Evolutionary conservation across 352 stramenopile genomes (phyloP).

Genomic region (Globisporangium carolinianum): DNA sequence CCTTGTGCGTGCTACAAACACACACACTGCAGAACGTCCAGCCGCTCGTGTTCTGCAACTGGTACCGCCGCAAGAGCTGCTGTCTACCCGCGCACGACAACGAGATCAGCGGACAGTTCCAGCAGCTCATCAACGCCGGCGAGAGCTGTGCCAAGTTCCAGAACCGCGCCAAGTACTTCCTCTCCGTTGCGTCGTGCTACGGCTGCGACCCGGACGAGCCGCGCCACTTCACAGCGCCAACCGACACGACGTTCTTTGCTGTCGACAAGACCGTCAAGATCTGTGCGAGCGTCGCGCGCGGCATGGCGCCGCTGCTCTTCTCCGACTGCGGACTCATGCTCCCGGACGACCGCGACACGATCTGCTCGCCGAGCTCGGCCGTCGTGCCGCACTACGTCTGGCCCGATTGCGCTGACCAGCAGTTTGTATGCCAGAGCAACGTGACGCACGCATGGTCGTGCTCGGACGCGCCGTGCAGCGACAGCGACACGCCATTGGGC

Average conservation of each 20-base stretch:
- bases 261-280: slow-evolving; percentile 54
- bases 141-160: slow-evolving; percentile 63
- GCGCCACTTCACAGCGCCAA: slow-evolving; percentile 26
- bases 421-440: slow-evolving; percentile 47
- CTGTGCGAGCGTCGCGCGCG: slow-evolving; percentile 37
- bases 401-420: slow-evolving; percentile 41
- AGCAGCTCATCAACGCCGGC: slow-evolving; percentile 52
- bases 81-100: slow-evolving; percentile 60
- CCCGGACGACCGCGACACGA: slow-evolving; percentile 43
- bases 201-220: slow-evolving; percentile 36
- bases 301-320: slow-evolving; percentile 44
- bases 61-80: slow-evolving; percentile 53
- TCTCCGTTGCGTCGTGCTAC: slow-evolving; percentile 38
- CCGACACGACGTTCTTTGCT: slow-evolving; percentile 56
- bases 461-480: slow-evolving; percentile 32
- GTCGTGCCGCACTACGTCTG: slow-evolving; percentile 51
- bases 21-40: slow-evolving; percentile 31
- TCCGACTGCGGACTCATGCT: slow-evolving; percentile 57
- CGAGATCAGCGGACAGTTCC: slow-evolving; percentile 54
- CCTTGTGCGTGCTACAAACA: neutral
- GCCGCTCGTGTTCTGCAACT: slow-evolving; percentile 73
- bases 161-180: slow-evolving; percentile 54
- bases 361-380: slow-evolving; percentile 56
- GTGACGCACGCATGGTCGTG: slow-evolving; percentile 45
- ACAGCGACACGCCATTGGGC: slow-evolving; percentile 31